Conservation (phyloP, 768 basidiomycete genomes). For the Cyclocybe cylindracea region DNA sequence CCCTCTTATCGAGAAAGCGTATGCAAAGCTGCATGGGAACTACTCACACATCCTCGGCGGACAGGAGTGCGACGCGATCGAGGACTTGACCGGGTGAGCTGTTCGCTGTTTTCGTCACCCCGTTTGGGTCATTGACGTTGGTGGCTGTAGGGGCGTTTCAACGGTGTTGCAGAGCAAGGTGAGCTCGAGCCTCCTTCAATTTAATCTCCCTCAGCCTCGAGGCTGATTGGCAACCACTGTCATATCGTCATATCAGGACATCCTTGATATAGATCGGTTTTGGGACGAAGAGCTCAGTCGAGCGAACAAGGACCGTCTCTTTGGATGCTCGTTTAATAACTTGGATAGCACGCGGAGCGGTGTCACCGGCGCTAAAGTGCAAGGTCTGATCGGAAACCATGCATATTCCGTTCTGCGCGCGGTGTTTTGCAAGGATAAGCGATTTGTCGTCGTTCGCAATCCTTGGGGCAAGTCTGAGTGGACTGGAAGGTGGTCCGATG, state of each 20-base stretch:
- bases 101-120: not conserved
- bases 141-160: conserved; percentile 39
- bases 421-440: conserved; percentile 42
- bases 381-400: conserved; percentile 42
- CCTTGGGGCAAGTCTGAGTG: conserved; percentile 52
- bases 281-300: conserved; percentile 54
- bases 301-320: conserved; percentile 52
- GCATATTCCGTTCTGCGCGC: conserved; percentile 51
- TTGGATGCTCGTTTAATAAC: conserved; percentile 49
- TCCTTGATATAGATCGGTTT: conserved; percentile 50
- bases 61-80: conserved; percentile 47
- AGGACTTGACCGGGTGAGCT: conserved; percentile 56
- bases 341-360: conserved; percentile 35
- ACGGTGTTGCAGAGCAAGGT: conserved; percentile 44
- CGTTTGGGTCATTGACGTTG: not conserved
- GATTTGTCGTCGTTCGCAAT: conserved; percentile 50
- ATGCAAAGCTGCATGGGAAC: conserved; percentile 55
- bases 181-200: not conserved
- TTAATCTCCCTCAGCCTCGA: not conserved
- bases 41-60: conserved; percentile 38
- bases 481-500: conserved; percentile 52
- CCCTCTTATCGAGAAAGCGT: conserved; percentile 61
- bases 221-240: not conserved
- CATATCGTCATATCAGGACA: conserved; percentile 30
- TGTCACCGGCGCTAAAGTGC: conserved; percentile 24